phyloP scores from a whole-genome alignment of 768 basidiomycete genomes.

The Hydnomerulius pinastri region DNA sequence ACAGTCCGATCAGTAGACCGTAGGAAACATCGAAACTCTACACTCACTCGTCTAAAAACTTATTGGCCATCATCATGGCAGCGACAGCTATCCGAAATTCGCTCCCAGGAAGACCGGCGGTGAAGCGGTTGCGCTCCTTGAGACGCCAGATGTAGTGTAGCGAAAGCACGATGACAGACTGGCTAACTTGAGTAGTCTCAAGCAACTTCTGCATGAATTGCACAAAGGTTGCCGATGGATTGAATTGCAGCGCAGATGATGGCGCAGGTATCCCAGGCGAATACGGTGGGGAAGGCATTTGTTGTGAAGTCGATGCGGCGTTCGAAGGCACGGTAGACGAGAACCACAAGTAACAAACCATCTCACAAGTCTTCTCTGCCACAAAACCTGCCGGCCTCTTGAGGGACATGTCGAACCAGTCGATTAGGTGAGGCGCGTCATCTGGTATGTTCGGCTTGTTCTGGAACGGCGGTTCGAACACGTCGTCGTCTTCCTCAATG shows the following conservation, averaged over 20 bases:
- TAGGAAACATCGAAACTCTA: neutral
- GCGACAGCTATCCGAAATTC: slow-evolving; percentile 90
- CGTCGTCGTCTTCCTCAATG: slow-evolving; percentile 16
- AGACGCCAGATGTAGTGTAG: slow-evolving; percentile 89
- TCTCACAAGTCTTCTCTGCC: slow-evolving; percentile 89
- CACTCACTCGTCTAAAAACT: slow-evolving; percentile 94
- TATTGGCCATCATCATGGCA: slow-evolving; percentile 95
- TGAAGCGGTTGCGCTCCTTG: slow-evolving; percentile 72
- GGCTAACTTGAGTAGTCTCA: slow-evolving; percentile 92
- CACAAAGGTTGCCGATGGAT: slow-evolving; percentile 73
- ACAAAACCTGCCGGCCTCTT: slow-evolving; percentile 71
- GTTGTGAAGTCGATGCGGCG: slow-evolving; percentile 23
- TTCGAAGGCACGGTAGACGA: slow-evolving; percentile 44
- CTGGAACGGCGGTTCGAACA: slow-evolving; percentile 22
- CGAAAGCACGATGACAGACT: slow-evolving; percentile 88
- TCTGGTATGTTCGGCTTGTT: slow-evolving; percentile 29
- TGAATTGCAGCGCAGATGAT: slow-evolving; percentile 69
- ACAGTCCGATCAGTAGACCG: slow-evolving; percentile 5
- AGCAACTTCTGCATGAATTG: slow-evolving; percentile 91
- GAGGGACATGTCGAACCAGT: slow-evolving; percentile 72
- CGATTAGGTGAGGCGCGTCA: slow-evolving; percentile 46
- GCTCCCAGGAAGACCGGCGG: slow-evolving; percentile 73
- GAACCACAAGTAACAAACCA: slow-evolving; percentile 96
- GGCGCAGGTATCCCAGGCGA: slow-evolving; percentile 37
- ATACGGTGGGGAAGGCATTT: slow-evolving; percentile 43